Evolutionary conservation across 2,329 filamentous ascomycete species (phyloP).

Genomic region (Hawksworthiomyces lignivorus): DNA sequence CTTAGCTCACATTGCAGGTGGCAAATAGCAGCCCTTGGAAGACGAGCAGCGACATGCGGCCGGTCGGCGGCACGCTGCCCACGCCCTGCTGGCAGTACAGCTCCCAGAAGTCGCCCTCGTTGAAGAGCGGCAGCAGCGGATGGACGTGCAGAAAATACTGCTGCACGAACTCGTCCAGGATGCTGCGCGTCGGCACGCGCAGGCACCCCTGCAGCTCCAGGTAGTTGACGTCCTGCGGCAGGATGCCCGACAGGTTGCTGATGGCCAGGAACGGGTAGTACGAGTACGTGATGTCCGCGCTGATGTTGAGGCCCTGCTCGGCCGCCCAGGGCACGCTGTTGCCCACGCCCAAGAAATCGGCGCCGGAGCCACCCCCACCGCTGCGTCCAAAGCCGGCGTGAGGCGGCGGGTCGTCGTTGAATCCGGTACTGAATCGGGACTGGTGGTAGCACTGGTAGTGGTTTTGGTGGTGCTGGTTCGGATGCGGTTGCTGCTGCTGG

Average conservation of each 20-base stretch:
- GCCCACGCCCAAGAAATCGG: neutral
- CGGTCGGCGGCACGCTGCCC: constrained; percentile 20
- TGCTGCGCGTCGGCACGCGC: constrained; percentile 31
- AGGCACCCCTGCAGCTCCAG: constrained; percentile 39
- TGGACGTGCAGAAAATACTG: constrained; percentile 42
- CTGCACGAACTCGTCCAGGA: constrained; percentile 40
- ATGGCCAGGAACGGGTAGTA: constrained; percentile 36
- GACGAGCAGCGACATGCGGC: constrained; percentile 32
- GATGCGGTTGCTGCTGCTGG: constrained; percentile 13
- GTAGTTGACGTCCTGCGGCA: constrained; percentile 39
- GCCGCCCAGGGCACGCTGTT: constrained; percentile 1
- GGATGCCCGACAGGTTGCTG: constrained; percentile 29
- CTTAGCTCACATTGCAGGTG: constrained; percentile 4
- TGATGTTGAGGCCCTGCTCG: constrained; percentile 7
- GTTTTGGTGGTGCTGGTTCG: neutral
- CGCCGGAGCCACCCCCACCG: neutral
- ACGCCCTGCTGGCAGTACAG: constrained; percentile 23
- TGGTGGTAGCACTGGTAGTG: neutral
- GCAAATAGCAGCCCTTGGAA: constrained; percentile 37
- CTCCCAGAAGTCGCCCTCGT: constrained; percentile 43
- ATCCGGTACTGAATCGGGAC: constrained; percentile 1
- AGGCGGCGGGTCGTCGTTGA: constrained; percentile 1
- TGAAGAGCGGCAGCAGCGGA: constrained; percentile 33
- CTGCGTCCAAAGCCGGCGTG: neutral
- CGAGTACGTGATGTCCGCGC: constrained; percentile 25